phyloP scores from a whole-genome alignment of 2,329 filamentous ascomycete species.

The Tolypocladium cylindrosporum region DNA sequence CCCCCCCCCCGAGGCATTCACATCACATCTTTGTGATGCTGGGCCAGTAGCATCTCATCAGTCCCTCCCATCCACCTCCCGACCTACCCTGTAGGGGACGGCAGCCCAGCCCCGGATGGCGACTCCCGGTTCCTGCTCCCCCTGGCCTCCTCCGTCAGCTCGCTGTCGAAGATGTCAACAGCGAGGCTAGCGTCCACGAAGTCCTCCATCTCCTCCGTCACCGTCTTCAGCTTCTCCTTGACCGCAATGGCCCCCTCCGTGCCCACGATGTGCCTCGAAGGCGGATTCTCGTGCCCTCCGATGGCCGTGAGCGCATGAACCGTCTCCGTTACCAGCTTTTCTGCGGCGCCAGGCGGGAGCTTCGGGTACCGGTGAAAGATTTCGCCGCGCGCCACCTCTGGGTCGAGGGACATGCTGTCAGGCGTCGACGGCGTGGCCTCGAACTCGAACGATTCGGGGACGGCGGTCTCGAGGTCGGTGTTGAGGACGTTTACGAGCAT shows the following conservation, averaged over 20 bases:
- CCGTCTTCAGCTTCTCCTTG: conserved; percentile 92
- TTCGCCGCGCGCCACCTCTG: conserved; percentile 25
- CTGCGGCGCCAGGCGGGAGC: conserved; percentile 56
- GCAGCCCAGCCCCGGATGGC: not conserved
- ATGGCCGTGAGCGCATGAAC: conserved; percentile 87
- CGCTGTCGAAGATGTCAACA: conserved; percentile 63
- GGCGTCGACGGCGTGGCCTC: conserved; percentile 20
- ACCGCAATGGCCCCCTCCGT: conserved; percentile 79
- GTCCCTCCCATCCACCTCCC: no score
- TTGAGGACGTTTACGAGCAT: conserved; percentile 76
- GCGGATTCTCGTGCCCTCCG: conserved; percentile 91
- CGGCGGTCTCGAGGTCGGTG: conserved; percentile 55
- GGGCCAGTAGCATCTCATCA: not conserved
- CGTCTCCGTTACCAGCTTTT: conserved; percentile 74
- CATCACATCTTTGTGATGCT: no score
- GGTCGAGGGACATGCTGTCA: conserved; percentile 20
- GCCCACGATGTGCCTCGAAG: conserved; percentile 86
- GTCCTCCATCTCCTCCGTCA: conserved; percentile 92
- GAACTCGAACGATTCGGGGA: conserved; percentile 20
- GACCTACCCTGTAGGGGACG: not conserved
- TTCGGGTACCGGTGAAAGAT: conserved; percentile 64
- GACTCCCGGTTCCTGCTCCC: conserved; percentile 21
- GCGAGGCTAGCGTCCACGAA: conserved; percentile 85
- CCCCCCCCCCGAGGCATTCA: not conserved
- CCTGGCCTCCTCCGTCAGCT: conserved; percentile 41